Conservation (phyloP, 1,284 basidiomycete genomes). For the Hypsizygus ulmarius region DNA sequence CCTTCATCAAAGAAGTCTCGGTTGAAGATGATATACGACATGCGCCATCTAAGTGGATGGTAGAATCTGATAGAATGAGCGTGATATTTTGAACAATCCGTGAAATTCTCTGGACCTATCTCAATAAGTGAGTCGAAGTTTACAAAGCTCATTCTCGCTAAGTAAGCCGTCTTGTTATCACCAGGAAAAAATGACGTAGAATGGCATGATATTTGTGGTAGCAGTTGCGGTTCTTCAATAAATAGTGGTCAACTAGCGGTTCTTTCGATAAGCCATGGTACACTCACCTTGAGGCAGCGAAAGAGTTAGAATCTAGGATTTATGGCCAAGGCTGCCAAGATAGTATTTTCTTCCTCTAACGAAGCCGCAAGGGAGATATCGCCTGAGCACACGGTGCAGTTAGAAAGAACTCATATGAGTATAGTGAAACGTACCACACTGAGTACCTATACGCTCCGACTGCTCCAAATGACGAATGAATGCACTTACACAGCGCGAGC, state of each 20-base stretch:
- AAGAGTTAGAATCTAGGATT: slow-evolving; percentile 42
- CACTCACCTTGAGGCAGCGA: slow-evolving; percentile 42
- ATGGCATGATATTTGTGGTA: slow-evolving; percentile 32
- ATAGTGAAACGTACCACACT: slow-evolving; percentile 32
- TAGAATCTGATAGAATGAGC: too few relatives aligned
- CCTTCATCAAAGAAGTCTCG: neutral
- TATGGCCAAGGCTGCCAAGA: slow-evolving; percentile 42
- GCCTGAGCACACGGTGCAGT: slow-evolving; percentile 26
- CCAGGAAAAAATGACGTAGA: neutral
- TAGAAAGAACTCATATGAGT: neutral
- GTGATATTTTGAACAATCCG: neutral
- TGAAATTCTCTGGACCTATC: slow-evolving; percentile 20
- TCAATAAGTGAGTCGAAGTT: slow-evolving; percentile 40
- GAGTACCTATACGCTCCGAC: slow-evolving; percentile 43
- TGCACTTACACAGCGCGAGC: slow-evolving; percentile 35
- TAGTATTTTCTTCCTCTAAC: slow-evolving; percentile 43
- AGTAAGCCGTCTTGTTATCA: slow-evolving; percentile 22
- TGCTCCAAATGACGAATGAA: slow-evolving; percentile 38
- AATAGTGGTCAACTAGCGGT: slow-evolving; percentile 1
- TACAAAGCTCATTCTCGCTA: slow-evolving; percentile 43
- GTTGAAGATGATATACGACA: slow-evolving; percentile 33
- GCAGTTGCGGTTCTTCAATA: slow-evolving; percentile 43
- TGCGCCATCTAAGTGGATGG: slow-evolving; percentile 40
- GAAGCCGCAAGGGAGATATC: slow-evolving; percentile 43
- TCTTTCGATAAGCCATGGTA: neutral